Evolutionary conservation across 2,329 filamentous ascomycete genomes (phyloP).

Genomic region (Plectosphaerella cucumerina): DNA sequence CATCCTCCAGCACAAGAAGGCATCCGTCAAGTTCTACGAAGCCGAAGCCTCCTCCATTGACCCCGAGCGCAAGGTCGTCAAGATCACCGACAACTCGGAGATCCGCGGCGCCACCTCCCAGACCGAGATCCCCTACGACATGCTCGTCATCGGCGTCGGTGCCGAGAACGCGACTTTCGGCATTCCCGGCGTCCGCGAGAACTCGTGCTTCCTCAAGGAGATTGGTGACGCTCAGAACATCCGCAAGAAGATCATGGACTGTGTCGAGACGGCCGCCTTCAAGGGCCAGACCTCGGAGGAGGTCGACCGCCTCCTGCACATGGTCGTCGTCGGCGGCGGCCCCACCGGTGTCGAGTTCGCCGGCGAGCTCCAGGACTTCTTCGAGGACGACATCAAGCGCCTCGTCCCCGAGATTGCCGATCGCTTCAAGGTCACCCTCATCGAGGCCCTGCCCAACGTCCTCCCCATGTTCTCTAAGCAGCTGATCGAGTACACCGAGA

Average conservation of each 20-base stretch:
- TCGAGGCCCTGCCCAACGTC: conserved; percentile 94
- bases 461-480: conserved; percentile 99
- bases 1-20: conserved; percentile 92
- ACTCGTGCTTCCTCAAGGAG: conserved; percentile 98
- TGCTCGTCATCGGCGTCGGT: conserved; percentile 95
- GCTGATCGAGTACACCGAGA: conserved; percentile 98
- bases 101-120: conserved; percentile 77
- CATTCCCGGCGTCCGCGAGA: conserved; percentile 89
- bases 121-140: conserved; percentile 94
- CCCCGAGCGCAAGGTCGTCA: conserved; percentile 81
- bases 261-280: conserved; percentile 96
- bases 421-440: conserved; percentile 94
- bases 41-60: conserved; percentile 96
- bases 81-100: conserved; percentile 88
- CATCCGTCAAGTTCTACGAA: conserved; percentile 94
- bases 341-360: conserved; percentile 98
- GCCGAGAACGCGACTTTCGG: conserved; percentile 98
- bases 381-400: conserved; percentile 96
- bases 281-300: conserved; percentile 90
- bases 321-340: conserved; percentile 92
- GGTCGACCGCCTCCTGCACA: conserved; percentile 90
- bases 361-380: conserved; percentile 97
- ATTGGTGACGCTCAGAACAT: conserved; percentile 94
- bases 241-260: conserved; percentile 99
- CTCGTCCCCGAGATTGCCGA: conserved; percentile 93